Evolutionary conservation across 345 rosid genomes (phyloP), one percentile per base, ranked within the genome.

Genomic region (Hibiscus trionum): DNA sequence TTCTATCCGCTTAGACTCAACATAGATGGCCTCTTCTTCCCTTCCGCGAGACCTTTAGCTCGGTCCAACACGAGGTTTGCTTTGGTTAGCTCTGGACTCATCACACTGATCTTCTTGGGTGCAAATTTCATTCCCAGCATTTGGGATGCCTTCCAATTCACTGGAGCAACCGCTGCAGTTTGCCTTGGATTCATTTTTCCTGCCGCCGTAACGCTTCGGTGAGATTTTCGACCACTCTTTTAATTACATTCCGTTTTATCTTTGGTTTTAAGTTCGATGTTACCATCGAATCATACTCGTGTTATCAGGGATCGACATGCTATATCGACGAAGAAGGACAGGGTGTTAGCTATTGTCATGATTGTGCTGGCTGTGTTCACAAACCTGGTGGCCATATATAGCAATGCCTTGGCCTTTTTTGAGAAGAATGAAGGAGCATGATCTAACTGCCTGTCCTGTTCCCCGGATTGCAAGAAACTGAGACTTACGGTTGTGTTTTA

Each of bases 121-220:
- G 91, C 95, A 61, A 94, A 87, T 80, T 88, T 84, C 73, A 91
- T 94, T 50, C 98, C 98, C 31, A 91, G 92, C 87, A 94, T 94
- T 74, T 94, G 97, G 97, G 97, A 86, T 77, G 98, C 93, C 72
- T 94, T 94, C 79, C 97, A 94, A 71, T 90, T 94, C 67, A 91
- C 97, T 53, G 98, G 97, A 77, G 96, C 98, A 62, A 94, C 97
- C 0, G 88, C 96, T 73, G 92, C 93, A n/a, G 93, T 90, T 78
- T 92, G 97, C 84, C 79, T 90, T 27, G 97, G 93, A 66, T 95
- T 92, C 91, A 92, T 95, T 49, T 95, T 95, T 76, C 99, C 99
- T 0, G 93, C 99, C 35, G 77, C 93, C 72, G 77, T 95, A 67
- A 81, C 96, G 61, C 92, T 95, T 10, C 31, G 31, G 31, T 27